These are phyloP conservation scores for Macrotyloma uniflorum DNA, from an alignment of 306 rosid genomes.

Conservation along the genomic window DNA sequence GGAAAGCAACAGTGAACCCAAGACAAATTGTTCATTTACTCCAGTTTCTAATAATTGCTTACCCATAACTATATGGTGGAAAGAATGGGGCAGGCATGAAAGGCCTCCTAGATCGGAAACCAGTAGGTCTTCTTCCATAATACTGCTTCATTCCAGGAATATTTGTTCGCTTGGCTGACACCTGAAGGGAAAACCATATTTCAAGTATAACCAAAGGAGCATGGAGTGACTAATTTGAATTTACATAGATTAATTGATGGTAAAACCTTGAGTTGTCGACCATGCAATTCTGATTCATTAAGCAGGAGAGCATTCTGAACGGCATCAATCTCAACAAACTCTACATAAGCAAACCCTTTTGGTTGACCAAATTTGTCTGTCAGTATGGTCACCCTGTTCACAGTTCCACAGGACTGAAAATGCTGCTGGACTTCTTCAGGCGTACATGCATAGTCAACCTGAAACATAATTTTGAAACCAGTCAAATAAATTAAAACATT, in stretches of 20 bases:
- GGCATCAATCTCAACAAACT: constrained; percentile 95
- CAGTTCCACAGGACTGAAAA: constrained; percentile 99
- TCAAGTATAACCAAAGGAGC: constrained; percentile 32
- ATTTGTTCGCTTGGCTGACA: constrained; percentile 95
- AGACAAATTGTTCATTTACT: constrained; percentile 10
- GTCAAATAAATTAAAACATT: constrained; percentile 17
- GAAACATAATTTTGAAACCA: constrained; percentile 44
- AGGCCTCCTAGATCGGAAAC: constrained; percentile 81
- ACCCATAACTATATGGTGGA: constrained; percentile 89
- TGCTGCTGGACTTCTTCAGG: constrained; percentile 99
- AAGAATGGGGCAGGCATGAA: constrained; percentile 79
- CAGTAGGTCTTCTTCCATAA: constrained; percentile 81
- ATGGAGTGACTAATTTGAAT: constrained; percentile 8
- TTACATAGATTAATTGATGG: constrained; percentile 7
- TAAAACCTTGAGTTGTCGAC: constrained; percentile 93
- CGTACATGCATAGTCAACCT: constrained; percentile 97
- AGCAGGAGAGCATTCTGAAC: constrained; percentile 90
- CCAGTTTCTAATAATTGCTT: constrained; percentile 40
- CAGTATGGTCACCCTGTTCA: constrained; percentile 97
- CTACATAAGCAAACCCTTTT: constrained; percentile 98
- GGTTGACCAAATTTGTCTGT: constrained; percentile 99
- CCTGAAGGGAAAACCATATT: constrained; percentile 57
- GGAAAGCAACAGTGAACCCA: constrained; percentile 2
- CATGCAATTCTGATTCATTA: constrained; percentile 96
- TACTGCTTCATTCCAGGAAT: constrained; percentile 94